Percentiles rank a stretch among this genome's conserved stretches.
Evolutionary conservation across 2,329 filamentous ascomycete species (phyloP).

Genomic region (Xylariaceae sp.): DNA sequence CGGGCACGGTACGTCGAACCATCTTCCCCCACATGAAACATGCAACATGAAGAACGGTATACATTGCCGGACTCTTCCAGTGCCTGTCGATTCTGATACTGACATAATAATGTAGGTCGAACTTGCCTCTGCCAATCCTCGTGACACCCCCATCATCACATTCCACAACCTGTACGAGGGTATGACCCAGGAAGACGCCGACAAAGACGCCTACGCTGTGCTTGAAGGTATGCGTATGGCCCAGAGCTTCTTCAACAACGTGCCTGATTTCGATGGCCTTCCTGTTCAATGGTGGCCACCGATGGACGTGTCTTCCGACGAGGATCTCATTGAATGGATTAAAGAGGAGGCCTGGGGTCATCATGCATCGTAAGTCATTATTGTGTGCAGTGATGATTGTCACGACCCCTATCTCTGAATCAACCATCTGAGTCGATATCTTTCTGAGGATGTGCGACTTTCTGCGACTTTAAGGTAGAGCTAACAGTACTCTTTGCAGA

Average conservation of each 20-base stretch:
- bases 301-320: conserved; percentile 11
- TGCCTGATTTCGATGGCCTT: conserved; percentile 39
- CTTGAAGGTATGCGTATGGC: conserved; percentile 51
- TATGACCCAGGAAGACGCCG: conserved; percentile 37
- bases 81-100: neutral
- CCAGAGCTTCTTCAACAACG: conserved; percentile 40
- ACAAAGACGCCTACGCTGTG: conserved; percentile 48
- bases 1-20: conserved; percentile 49
- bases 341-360: conserved; percentile 26
- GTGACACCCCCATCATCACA: conserved; percentile 57
- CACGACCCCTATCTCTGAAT: neutral
- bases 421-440: too few relatives aligned
- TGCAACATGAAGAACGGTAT: too few relatives aligned
- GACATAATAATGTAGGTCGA: conserved; percentile 18
- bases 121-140: conserved; percentile 57
- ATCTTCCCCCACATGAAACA: too few relatives aligned
- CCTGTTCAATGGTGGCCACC: conserved; percentile 20
- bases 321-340: conserved; percentile 20
- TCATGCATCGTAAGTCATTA: conserved; percentile 19
- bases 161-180: conserved; percentile 59
- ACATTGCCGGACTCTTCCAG: too few relatives aligned
- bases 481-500: neutral
- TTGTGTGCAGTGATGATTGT: neutral
- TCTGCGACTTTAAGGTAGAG: neutral
- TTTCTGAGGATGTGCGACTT: too few relatives aligned